Base-by-base conservation (phyloP, 2,329 filamentous ascomycete genomes). In the Aspergillus amoenus region DNA sequence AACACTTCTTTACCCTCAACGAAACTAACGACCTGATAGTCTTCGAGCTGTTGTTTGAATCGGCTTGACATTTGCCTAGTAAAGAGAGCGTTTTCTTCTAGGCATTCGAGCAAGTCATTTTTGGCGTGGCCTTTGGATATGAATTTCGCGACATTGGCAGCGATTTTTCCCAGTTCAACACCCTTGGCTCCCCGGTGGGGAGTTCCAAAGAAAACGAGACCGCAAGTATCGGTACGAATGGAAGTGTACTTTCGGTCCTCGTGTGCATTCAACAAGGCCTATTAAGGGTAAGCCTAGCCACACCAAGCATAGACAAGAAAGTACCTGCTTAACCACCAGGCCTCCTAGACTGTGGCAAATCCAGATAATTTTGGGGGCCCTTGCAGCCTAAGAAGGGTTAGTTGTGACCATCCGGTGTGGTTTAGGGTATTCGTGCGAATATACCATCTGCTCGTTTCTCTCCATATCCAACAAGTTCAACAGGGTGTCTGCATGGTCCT, bases 181-280 rank as follows among this genome's bases (percentile, higher is more conserved):
- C 68, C 68, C 15, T 70, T 71, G 3, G 66, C 67, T 4, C 71
- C 70, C 27, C 68, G 66, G 48, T 74, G 71, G 6, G 71, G 71
- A 24, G 69, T 72, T 3, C 70, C 70, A 27, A 74, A 68, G 58
- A 74, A 74, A 4, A 73, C 68, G 1, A 74, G 63, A 1, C 71
- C 71, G 5, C 63, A 66, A 15, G 71, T 74, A 5, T 70, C 65
- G 9, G 58, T 67, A 24, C 69, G 66, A 37, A 74, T 73, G 1
- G 68, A 61, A 5, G 63, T 66, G 43, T 73, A 73, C 46, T 69
- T 72, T 3, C 69, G 66, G 49, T 73, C 70, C 61, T 71, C 70
- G 30, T 71, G 70, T 9, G 70, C 70, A 45, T 73, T 71, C 2
- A 73, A 56, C 9, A 73, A 60, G 2, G 70, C 70, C 69, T 73